Evolutionary conservation across 192 early-diverging fungal species (phyloP).

Genomic region (Gorgonomyces haynaldii): DNA sequence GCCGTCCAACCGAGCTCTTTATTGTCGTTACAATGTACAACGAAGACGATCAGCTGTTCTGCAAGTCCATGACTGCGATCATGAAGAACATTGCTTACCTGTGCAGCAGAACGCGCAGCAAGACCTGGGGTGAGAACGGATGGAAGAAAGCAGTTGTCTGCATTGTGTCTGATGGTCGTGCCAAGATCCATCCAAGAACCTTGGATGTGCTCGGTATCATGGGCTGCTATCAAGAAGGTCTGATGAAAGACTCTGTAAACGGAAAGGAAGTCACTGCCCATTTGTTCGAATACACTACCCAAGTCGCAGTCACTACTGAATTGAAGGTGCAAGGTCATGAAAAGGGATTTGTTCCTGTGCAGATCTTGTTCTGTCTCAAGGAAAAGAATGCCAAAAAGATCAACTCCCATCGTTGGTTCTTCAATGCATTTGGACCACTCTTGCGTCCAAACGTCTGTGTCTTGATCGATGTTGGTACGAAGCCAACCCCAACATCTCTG

Average conservation of each 20-base stretch:
- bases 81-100: constrained; percentile 56
- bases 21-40: constrained; percentile 76
- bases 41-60: constrained; percentile 82
- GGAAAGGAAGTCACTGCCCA: constrained; percentile 56
- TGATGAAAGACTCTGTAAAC: constrained; percentile 53
- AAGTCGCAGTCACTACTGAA: constrained; percentile 59
- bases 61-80: constrained; percentile 73
- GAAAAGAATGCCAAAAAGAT: constrained; percentile 91
- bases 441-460: constrained; percentile 47
- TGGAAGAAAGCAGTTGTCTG: constrained; percentile 82
- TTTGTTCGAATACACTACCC: constrained; percentile 65
- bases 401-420: constrained; percentile 70
- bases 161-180: constrained; percentile 71
- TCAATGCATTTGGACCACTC: constrained; percentile 56
- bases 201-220: constrained; percentile 61
- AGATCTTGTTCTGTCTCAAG: constrained; percentile 78
- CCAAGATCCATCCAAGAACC: constrained; percentile 59
- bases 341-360: constrained; percentile 56
- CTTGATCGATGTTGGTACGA: constrained; percentile 54
- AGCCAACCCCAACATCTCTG: constrained; percentile 44
- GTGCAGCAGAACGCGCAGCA: constrained; percentile 18
- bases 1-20: constrained; percentile 61
- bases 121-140: constrained; percentile 53
- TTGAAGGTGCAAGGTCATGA: constrained; percentile 57
- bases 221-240: constrained; percentile 73